Percentiles rank a stretch among this genome's conserved stretches.
Evolutionary conservation across 371 early-diverging fungal species (phyloP).

Genomic region (Lichtheimia ramosa): DNA sequence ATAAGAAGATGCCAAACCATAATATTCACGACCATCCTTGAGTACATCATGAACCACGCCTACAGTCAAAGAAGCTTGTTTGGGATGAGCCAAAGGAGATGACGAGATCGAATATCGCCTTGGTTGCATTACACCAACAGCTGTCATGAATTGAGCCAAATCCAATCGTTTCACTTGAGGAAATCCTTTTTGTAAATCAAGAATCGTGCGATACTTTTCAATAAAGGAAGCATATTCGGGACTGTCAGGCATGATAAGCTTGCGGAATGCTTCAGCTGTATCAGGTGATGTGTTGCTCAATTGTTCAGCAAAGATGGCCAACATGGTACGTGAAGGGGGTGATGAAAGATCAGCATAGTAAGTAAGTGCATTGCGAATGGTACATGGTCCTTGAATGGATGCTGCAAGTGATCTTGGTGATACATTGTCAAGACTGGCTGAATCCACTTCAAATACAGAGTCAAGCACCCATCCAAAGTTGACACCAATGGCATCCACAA

Average conservation of each 20-base stretch:
- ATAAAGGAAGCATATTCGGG: conserved; percentile 45
- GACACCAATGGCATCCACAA: conserved; percentile 47
- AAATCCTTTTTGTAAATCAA: conserved; percentile 45
- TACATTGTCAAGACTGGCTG: conserved; percentile 12
- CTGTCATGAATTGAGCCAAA: conserved; percentile 46
- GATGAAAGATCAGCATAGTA: conserved; percentile 50
- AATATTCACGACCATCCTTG: conserved; percentile 33
- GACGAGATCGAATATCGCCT: conserved; percentile 63
- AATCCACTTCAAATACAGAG: conserved; percentile 51
- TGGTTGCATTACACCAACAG: conserved; percentile 49
- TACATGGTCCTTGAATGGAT: conserved; percentile 45
- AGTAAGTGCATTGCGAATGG: conserved; percentile 47
- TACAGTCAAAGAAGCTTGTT: conserved; percentile 30
- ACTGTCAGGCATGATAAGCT: conserved; percentile 37
- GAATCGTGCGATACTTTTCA: conserved; percentile 42
- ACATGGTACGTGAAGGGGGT: conserved; percentile 46
- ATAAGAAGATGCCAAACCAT: conserved; percentile 43
- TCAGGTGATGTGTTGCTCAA: conserved; percentile 31
- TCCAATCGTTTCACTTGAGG: conserved; percentile 47
- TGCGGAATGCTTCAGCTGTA: conserved; percentile 34
- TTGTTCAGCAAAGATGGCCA: conserved; percentile 40
- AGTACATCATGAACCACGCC: conserved; percentile 44
- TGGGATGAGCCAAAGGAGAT: conserved; percentile 33
- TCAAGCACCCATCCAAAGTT: conserved; percentile 53
- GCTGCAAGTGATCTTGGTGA: conserved; percentile 53